Evolutionary conservation across 257 asterid genomes (phyloP).

Genomic region (Echium plantagineum): DNA sequence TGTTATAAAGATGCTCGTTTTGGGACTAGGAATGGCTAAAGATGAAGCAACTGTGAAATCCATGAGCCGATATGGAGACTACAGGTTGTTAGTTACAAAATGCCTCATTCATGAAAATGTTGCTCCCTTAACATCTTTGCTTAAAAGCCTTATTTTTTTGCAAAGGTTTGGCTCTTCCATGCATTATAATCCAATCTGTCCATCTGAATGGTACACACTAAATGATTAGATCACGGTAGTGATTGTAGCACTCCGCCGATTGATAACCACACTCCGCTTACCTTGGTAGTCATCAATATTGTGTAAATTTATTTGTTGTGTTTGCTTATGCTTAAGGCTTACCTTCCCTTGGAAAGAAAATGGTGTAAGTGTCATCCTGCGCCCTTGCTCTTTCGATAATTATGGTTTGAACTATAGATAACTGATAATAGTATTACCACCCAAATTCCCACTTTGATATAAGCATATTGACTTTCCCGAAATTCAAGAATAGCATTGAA

Average conservation of each 20-base stretch:
- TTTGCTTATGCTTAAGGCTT: no score
- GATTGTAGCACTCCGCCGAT: not conserved
- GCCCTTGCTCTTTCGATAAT: no score
- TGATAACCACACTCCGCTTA: not conserved
- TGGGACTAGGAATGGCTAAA: constrained; percentile 76
- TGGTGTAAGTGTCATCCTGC: no score
- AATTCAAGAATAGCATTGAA: no score
- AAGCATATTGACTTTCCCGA: no score
- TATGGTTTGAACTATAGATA: no score
- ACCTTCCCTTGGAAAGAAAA: no score
- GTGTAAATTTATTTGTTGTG: no score
- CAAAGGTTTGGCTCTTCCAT: not conserved
- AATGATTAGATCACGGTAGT: not conserved
- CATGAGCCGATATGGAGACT: constrained; percentile 88
- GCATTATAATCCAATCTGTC: not conserved
- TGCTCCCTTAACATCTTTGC: not conserved
- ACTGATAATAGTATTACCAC: no score
- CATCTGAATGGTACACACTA: not conserved
- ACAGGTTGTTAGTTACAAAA: constrained; percentile 31
- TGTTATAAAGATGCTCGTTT: constrained; percentile 57
- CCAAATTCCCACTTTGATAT: no score
- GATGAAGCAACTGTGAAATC: constrained; percentile 88
- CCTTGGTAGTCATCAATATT: no score
- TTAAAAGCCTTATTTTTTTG: not conserved
- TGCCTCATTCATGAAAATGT: not conserved